Evolutionary conservation across 192 early-diverging fungal genomes (phyloP).

Genomic region (Umbelopsis sp.): DNA sequence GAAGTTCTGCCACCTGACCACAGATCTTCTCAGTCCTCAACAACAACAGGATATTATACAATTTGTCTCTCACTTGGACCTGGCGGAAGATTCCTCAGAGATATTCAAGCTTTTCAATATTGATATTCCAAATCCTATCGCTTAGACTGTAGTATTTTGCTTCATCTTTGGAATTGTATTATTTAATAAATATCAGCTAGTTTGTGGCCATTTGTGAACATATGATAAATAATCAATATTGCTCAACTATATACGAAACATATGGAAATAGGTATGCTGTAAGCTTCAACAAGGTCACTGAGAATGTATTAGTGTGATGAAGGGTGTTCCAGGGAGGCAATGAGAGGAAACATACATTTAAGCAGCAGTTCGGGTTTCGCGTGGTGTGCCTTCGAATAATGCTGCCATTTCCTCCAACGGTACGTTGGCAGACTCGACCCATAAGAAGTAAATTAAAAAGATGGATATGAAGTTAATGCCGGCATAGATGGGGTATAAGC

Average conservation of each 20-base stretch:
- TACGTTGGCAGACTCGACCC: constrained; percentile 64
- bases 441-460: constrained; percentile 54
- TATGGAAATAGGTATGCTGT: too few relatives aligned
- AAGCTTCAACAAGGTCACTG: too few relatives aligned
- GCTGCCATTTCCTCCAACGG: constrained; percentile 76
- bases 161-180: too few relatives aligned
- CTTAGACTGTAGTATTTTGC: not conserved
- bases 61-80: not conserved
- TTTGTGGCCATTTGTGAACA: too few relatives aligned
- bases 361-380: too few relatives aligned
- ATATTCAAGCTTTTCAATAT: constrained; percentile 3
- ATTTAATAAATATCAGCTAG: too few relatives aligned
- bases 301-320: too few relatives aligned
- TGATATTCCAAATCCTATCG: constrained; percentile 6
- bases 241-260: too few relatives aligned
- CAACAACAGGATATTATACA: constrained; percentile 5
- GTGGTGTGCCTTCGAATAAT: constrained; percentile 40
- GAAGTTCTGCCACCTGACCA: constrained; percentile 20
- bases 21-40: not conserved
- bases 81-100: not conserved
- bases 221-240: too few relatives aligned
- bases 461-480: constrained; percentile 46
- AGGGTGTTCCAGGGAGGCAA: too few relatives aligned
- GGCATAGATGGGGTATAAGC: constrained; percentile 57
- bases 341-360: too few relatives aligned